These are phyloP conservation scores for Hibiscus trionum DNA, from an alignment of 345 rosid genomes.

Conservation along the genomic window DNA sequence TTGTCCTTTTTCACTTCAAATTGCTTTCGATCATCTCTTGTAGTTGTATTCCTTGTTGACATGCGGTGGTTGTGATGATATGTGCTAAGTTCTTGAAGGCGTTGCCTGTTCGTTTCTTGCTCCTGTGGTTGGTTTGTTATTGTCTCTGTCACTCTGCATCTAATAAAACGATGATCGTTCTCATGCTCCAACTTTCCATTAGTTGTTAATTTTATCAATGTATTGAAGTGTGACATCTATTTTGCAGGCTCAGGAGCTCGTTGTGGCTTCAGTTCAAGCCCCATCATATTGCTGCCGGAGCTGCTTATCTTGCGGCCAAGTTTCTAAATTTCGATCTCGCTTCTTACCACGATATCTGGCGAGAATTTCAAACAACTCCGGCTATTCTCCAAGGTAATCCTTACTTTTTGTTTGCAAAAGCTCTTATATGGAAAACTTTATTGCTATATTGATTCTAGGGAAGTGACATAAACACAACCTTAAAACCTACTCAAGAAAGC, in stretches of 20 bases:
- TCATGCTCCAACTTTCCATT: not conserved
- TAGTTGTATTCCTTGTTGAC: slow-evolving; percentile 16
- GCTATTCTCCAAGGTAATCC: slow-evolving; percentile 54
- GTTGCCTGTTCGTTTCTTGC: slow-evolving; percentile 11
- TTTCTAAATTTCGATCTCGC: slow-evolving; percentile 52
- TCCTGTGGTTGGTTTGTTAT: slow-evolving; percentile 21
- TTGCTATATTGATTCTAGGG: not conserved
- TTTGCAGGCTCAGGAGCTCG: slow-evolving; percentile 75
- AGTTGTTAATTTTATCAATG: not conserved
- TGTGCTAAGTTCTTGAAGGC: slow-evolving; percentile 23
- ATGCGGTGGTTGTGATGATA: slow-evolving; percentile 19
- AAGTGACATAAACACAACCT: not conserved
- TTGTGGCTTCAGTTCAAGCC: slow-evolving; percentile 83
- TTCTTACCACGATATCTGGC: slow-evolving; percentile 51
- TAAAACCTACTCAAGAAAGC: not conserved
- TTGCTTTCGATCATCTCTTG: slow-evolving; percentile 11
- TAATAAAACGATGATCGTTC: slow-evolving; percentile 3
- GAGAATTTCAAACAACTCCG: slow-evolving; percentile 59
- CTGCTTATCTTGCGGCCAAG: slow-evolving; percentile 68
- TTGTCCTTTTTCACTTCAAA: slow-evolving; percentile 23
- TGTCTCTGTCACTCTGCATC: not conserved
- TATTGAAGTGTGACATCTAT: slow-evolving; percentile 7
- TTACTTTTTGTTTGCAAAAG: not conserved
- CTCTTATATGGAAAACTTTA: not conserved
- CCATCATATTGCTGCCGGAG: slow-evolving; percentile 80